Conservation (phyloP, 2,329 filamentous ascomycete genomes). For the Penicillium sp. region DNA sequence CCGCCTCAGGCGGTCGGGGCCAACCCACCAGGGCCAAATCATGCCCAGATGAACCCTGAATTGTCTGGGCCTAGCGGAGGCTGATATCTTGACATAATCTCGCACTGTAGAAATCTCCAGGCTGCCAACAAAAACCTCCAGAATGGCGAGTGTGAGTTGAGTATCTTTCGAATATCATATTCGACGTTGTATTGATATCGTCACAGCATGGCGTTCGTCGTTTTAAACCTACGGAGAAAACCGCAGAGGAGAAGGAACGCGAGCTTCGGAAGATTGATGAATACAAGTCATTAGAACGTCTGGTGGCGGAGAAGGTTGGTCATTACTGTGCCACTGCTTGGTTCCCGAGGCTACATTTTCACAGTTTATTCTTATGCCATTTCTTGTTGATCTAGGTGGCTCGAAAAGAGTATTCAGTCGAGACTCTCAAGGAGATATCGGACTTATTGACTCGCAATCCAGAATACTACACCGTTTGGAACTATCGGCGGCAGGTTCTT, state of each 20-base stretch:
- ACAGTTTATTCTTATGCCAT: background rate
- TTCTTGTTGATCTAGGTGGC: slow-evolving; percentile 30
- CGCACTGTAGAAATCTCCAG: background rate
- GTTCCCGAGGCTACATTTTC: background rate
- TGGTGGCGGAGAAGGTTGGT: slow-evolving; percentile 61
- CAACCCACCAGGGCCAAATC: too few relatives aligned
- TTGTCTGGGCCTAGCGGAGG: background rate
- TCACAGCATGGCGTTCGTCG: slow-evolving; percentile 78
- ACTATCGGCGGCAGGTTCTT: slow-evolving; percentile 60
- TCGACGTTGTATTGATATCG: slow-evolving; percentile 11
- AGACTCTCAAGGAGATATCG: slow-evolving; percentile 40
- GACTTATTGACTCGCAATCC: slow-evolving; percentile 42
- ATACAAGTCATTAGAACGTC: slow-evolving; percentile 65
- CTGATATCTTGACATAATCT: background rate
- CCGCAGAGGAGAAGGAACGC: slow-evolving; percentile 63
- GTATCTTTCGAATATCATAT: background rate
- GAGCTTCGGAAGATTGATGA: slow-evolving; percentile 69
- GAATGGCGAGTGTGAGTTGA: slow-evolving; percentile 30
- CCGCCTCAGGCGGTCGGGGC: too few relatives aligned
- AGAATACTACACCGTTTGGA: slow-evolving; percentile 47
- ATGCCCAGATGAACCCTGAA: too few relatives aligned
- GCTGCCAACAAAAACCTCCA: background rate
- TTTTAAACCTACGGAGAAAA: slow-evolving; percentile 52
- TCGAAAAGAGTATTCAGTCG: slow-evolving; percentile 36
- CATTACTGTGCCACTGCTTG: background rate